Evolutionary conservation across 345 rosid species (phyloP).

Genomic region (Salix purpurea): DNA sequence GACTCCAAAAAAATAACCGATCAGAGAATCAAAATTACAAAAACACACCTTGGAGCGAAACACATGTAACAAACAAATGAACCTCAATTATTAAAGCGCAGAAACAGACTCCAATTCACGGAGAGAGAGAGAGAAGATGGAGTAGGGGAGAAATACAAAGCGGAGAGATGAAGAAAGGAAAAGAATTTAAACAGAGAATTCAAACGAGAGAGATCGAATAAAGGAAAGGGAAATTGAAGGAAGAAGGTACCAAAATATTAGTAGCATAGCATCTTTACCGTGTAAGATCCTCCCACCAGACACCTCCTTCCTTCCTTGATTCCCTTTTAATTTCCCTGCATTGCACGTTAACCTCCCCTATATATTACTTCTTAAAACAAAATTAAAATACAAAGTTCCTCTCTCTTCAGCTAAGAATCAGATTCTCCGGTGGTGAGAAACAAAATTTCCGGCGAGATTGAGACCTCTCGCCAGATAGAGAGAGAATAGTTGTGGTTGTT

Average conservation of each 20-base stretch:
- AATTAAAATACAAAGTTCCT: conserved; percentile 1
- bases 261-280: conserved; percentile 21
- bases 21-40: not conserved
- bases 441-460: conserved; percentile 39
- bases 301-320: conserved; percentile 9
- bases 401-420: conserved; percentile 1
- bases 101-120: not conserved
- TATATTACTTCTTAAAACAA: not conserved
- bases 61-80: not conserved
- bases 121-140: not conserved
- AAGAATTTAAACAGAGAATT: conserved; percentile 20
- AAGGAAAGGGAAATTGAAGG: conserved; percentile 45
- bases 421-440: not conserved
- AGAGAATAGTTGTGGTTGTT: not conserved
- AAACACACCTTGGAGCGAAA: not conserved
- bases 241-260: conserved; percentile 30
- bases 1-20: not conserved
- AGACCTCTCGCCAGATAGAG: conserved; percentile 29
- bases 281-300: conserved; percentile 36
- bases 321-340: conserved; percentile 42
- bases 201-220: conserved; percentile 34
- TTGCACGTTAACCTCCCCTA: conserved; percentile 50
- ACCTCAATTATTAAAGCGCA: conserved; percentile 7
- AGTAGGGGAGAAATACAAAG: not conserved
- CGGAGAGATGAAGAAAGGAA: conserved; percentile 3